Evolutionary conservation across 2,329 filamentous ascomycete genomes (phyloP).

Genomic region (Oidium heveae): DNA sequence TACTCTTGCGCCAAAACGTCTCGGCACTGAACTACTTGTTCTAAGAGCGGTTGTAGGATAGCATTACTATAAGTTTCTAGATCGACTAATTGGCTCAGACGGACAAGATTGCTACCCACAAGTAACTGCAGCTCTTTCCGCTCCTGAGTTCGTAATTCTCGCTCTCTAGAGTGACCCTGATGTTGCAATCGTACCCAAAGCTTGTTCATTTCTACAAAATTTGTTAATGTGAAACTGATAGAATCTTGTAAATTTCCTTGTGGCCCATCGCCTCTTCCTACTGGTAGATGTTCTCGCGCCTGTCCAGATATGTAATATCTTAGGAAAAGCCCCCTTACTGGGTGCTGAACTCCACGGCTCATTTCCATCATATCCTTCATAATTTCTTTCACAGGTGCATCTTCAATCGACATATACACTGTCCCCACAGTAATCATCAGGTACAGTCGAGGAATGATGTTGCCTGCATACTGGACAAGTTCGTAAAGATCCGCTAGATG

Average conservation of each 20-base stretch:
- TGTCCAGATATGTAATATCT: conserved; percentile 93
- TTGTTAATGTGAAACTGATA: conserved; percentile 92
- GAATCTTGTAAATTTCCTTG: conserved; percentile 93
- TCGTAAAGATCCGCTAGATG: conserved; percentile 96
- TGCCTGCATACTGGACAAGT: conserved; percentile 91
- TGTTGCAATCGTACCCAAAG: conserved; percentile 94
- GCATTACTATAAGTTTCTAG: conserved; percentile 79
- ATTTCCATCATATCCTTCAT: conserved; percentile 99
- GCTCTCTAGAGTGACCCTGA: conserved; percentile 84
- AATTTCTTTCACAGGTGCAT: conserved; percentile 95
- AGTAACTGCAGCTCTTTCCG: conserved; percentile 84
- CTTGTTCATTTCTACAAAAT: conserved; percentile 99
- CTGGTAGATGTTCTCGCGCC: conserved; percentile 68
- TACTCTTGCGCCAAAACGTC: conserved; percentile 96
- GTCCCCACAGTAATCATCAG: conserved; percentile 99
- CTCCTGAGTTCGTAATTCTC: conserved; percentile 82
- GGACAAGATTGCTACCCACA: conserved; percentile 87
- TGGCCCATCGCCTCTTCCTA: conserved; percentile 62
- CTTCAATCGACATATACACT: conserved; percentile 95
- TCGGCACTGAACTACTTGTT: conserved; percentile 93
- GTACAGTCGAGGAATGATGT: conserved; percentile 87
- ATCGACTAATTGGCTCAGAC: conserved; percentile 85
- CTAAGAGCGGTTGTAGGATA: conserved; percentile 68
- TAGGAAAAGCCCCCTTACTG: conserved; percentile 79
- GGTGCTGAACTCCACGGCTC: conserved; percentile 93